phyloP scores from a whole-genome alignment of 805 yeast species.

The Jamesozyma spencerorum region DNA sequence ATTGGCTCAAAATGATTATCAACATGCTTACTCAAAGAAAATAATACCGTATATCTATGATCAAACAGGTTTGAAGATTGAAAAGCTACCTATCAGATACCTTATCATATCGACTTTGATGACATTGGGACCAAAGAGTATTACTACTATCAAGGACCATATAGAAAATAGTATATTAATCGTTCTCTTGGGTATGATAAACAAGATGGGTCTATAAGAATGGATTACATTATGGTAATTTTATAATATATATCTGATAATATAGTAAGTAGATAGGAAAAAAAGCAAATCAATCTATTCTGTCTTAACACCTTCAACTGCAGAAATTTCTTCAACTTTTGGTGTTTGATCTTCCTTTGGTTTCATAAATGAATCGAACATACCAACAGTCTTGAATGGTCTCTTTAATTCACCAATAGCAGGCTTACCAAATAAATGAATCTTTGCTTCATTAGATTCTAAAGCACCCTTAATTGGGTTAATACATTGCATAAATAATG shows the following conservation, averaged over 20 bases:
- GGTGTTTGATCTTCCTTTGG: slow-evolving; percentile 2
- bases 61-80: slow-evolving; percentile 26
- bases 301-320: slow-evolving; percentile 7
- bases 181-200: too few species aligned
- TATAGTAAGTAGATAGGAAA: too few species aligned
- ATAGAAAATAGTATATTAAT: background rate
- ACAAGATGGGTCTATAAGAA: too few species aligned
- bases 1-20: slow-evolving; percentile 7
- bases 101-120: slow-evolving; percentile 4
- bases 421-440: slow-evolving; percentile 74
- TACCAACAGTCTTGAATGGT: slow-evolving; percentile 85
- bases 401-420: slow-evolving; percentile 89
- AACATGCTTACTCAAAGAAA: slow-evolving; percentile 8
- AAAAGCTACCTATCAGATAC: slow-evolving; percentile 14
- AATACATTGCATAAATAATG: slow-evolving; percentile 87
- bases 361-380: slow-evolving; percentile 46
- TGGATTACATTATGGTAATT: too few species aligned
- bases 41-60: slow-evolving; percentile 18
- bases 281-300: background rate
- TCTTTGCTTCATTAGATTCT: slow-evolving; percentile 83
- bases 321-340: slow-evolving; percentile 9
- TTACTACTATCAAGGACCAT: background rate
- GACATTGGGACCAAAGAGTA: slow-evolving; percentile 1
- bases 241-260: too few species aligned
- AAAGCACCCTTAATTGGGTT: slow-evolving; percentile 82